Evolutionary conservation across 1,284 basidiomycete species (phyloP), one percentile per base, ranked within the genome.

Genomic region (Microbotryum scabiosae): DNA sequence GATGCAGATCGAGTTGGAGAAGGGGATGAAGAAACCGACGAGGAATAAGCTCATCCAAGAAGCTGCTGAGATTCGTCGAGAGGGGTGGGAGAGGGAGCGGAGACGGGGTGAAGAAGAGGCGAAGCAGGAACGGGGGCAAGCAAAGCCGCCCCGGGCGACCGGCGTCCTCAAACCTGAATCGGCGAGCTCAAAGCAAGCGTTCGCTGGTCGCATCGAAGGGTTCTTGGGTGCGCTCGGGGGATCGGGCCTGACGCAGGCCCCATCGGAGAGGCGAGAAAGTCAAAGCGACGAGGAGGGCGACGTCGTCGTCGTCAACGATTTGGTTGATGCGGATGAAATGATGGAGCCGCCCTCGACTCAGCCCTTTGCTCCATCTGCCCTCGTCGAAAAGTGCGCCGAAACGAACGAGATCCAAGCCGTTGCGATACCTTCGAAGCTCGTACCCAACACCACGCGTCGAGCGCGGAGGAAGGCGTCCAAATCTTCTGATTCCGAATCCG

Each of bases 321-420:
- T 20, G 12, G 32, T 43, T 32, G 54, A 25, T n/a, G 25, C 32
- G 45, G 21, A n/a, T 18, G 52, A 57, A n/a, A 20, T 49, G 18
- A 41, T 23, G n/a, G 14, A 16, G n/a, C 63, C 52, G 0, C 64
- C 57, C 0, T 43, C 61, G 41, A 68, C 66, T 10, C 66, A 68
- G 46, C 41, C 32, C 7, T 62, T 68, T 46, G 59, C 57, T 46
- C 51, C 51, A 4, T 63, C 61, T 0, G 14, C 7, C 4, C 44
- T 67, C 14, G 61, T 55, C 4, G 25, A 45, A 10, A 46, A 53
- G 10, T 51, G 8, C 41, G 45, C 26, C 16, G 30, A 28, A 25
- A 46, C 28, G 46, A 49, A 48, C 16, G n/a, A 48, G 26, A 23
- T 28, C 4, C 44, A 58, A 43, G 51, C 41, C 16, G 28, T 53